Conservation (phyloP, 352 stramenopile genomes). For the Phytophthora litchii region DNA sequence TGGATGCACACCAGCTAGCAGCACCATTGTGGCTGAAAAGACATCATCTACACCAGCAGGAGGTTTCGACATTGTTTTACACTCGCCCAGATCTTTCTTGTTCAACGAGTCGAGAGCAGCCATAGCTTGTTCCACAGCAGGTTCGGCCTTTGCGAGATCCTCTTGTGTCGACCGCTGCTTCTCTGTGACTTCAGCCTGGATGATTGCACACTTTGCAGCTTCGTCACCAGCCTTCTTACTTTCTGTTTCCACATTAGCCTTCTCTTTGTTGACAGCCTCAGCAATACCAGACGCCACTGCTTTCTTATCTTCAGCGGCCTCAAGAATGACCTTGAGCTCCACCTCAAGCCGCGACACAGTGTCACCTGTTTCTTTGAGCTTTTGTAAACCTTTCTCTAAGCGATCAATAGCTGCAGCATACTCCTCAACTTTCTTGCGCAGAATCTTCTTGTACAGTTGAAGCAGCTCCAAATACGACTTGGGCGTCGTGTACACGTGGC, state of each 20-base stretch:
- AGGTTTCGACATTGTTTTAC: slow-evolving; percentile 97
- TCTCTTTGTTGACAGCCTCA: slow-evolving; percentile 95
- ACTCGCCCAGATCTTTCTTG: slow-evolving; percentile 96
- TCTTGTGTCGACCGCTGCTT: slow-evolving; percentile 90
- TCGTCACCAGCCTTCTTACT: slow-evolving; percentile 94
- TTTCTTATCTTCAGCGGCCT: slow-evolving; percentile 96
- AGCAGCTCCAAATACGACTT: slow-evolving; percentile 96
- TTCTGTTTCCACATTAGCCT: slow-evolving; percentile 95
- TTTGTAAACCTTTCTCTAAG: slow-evolving; percentile 92
- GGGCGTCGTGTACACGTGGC: slow-evolving; percentile 95
- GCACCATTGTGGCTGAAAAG: slow-evolving; percentile 93
- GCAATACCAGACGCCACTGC: slow-evolving; percentile 93
- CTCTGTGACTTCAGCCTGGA: slow-evolving; percentile 93
- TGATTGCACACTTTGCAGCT: slow-evolving; percentile 92
- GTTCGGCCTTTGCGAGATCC: slow-evolving; percentile 95
- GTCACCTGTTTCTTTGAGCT: slow-evolving; percentile 93
- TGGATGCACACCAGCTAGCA: slow-evolving; percentile 94
- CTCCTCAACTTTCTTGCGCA: slow-evolving; percentile 92
- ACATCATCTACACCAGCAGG: slow-evolving; percentile 95
- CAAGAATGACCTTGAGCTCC: slow-evolving; percentile 94
- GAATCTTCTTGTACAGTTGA: slow-evolving; percentile 94
- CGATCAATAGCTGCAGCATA: slow-evolving; percentile 90
- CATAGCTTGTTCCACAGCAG: slow-evolving; percentile 95
- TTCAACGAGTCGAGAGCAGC: slow-evolving; percentile 95
- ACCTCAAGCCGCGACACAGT: slow-evolving; percentile 93